Base-by-base conservation (phyloP, 1,284 basidiomycete genomes). In the Paramarasmius palmivorus region DNA sequence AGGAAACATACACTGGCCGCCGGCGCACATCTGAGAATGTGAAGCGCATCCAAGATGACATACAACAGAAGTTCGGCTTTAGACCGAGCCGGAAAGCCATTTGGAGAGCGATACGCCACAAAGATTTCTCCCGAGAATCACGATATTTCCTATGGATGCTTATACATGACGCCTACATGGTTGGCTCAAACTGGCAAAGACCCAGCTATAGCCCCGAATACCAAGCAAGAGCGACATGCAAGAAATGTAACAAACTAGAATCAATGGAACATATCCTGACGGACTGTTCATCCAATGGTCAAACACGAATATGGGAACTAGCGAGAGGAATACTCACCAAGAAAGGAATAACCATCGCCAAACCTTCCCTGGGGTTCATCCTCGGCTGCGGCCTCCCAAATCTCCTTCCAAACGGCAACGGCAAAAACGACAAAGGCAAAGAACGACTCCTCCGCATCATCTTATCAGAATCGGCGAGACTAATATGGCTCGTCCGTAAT, bases 111-210 rank as follows among this genome's bases (percentile, higher is more conserved):
- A 39, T 57, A 0, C 20, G 57, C 2, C 37, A 50, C 12, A 59
- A 58, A 44, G 57, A 64, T 41, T 35, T 68, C 19, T 8, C 47
- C 2, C 47, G 59, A 3, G 56, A 61, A 25, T 49, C 55, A 2
- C 2, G 57, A 2, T 59, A 61, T 40, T 73, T 69, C 57, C 54
- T 71, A 15, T 73, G 66, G 67, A 65, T 60, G 53, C 12, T 53
- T 1, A 62, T 63, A 3, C 66, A 71, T 40, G 59, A 63, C n/a
- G 62, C 61, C 0, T 59, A 60, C 19, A 58, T 57, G 15, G 46
- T 61, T 0, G 63, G 63, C 1, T 29, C 46, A 0, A 60, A 57
- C 55, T 68, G 64, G 66, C 32, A 23, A 2, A 9, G 52, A 4
- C 3, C 3, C 5, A 32, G 22, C 1, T 29, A 51, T 22, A 48